Evolutionary conservation across 169 alveolate species (phyloP), one percentile per base, ranked within the genome.

Genomic region (Plasmodium chabaudi): DNA sequence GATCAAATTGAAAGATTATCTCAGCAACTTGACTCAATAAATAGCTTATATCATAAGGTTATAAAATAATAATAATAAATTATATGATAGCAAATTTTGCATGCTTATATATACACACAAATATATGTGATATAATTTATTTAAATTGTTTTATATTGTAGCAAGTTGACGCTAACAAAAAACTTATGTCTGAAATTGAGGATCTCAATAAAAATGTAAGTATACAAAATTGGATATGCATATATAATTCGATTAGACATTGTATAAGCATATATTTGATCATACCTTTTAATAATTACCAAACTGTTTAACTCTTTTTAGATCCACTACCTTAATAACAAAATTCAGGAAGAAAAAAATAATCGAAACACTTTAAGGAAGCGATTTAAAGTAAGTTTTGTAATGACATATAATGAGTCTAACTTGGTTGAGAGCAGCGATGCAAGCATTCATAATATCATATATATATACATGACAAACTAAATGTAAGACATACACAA

Each of bases 1-100:
- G 88, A 75, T 17, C 88, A 75, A 63, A 75, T 75, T 21, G 88
- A 75, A 56, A 75, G 88, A 47, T 56, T 75, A 12, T 75, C 88
- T 27, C 67, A 46, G 70, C 88, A 75, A 17, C 63, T 75, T 15
- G 74, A 75, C 23, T 27, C 88, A 49, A 60, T 75, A 15, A 75
- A 75, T 42, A 56, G 27, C 25, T 75, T 75, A 47, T 75, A 75
- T 21, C 75, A 61, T 21, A 75, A 75, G 88, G 88, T 61, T 61
- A 46, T 39, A 21, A 13, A 34, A 39, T 27, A 2, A 34, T 27
- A 27, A 1, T 34, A 27, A 27, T 27, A 27, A 27, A 27, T 27
- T 27, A 27, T 27, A 27, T 27, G 3, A 0, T 34, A 34, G 6
- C 4, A 34, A 34, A 3, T 34, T 34, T 3, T 56, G 10, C 9